Evolutionary conservation across 2,329 filamentous ascomycete genomes (phyloP).

Genomic region (Cadophora sp.): DNA sequence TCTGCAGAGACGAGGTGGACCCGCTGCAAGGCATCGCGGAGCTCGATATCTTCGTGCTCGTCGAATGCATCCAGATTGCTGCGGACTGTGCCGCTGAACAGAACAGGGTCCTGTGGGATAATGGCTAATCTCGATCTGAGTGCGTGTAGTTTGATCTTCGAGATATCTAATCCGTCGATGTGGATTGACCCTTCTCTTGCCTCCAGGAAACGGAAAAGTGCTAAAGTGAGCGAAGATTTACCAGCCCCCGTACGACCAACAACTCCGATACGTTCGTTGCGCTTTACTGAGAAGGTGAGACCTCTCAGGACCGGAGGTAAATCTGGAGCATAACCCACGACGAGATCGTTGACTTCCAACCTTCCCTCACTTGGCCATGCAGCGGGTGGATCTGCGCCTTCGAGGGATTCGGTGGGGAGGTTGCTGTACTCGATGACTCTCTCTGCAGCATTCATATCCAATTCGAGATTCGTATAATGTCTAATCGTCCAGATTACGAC

Average conservation of each 20-base stretch:
- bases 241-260: slow-evolving; percentile 81
- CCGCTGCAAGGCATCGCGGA: slow-evolving; percentile 72
- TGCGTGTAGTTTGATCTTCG: slow-evolving; percentile 72
- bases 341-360: slow-evolving; percentile 75
- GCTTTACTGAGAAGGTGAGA: slow-evolving; percentile 69
- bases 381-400: slow-evolving; percentile 66
- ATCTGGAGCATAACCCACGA: slow-evolving; percentile 74
- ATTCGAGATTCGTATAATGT: slow-evolving; percentile 72
- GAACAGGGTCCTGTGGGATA: slow-evolving; percentile 82
- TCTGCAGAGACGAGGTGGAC: slow-evolving; percentile 62
- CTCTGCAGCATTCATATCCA: slow-evolving; percentile 82
- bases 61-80: slow-evolving; percentile 81
- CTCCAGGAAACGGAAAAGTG: slow-evolving; percentile 80
- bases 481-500: slow-evolving; percentile 71
- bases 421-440: slow-evolving; percentile 77
- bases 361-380: slow-evolving; percentile 78
- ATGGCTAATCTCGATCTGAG: slow-evolving; percentile 78
- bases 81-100: slow-evolving; percentile 81
- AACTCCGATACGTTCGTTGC: slow-evolving; percentile 76
- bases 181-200: slow-evolving; percentile 67
- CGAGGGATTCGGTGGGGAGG: slow-evolving; percentile 70
- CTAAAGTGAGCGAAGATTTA: slow-evolving; percentile 77
- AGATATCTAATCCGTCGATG: slow-evolving; percentile 79
- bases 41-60: slow-evolving; percentile 70
- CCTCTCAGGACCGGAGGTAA: slow-evolving; percentile 74